phyloP scores from a whole-genome alignment of 306 rosid species.

The Begonia peltatifolia region DNA sequence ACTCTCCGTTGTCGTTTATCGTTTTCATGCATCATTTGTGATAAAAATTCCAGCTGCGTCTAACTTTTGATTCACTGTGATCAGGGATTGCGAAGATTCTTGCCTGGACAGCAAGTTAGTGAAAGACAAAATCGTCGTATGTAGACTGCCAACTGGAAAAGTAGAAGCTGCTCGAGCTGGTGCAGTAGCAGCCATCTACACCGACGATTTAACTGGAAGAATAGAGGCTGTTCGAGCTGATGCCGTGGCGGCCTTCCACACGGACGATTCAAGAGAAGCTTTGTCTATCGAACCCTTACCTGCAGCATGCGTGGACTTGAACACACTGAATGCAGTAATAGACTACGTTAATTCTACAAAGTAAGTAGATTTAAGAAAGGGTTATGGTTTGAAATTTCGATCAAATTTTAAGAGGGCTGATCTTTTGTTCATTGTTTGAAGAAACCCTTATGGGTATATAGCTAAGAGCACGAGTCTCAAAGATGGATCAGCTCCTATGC shows the following conservation, averaged over 20 bases:
- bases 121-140: background rate
- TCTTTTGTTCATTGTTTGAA: background rate
- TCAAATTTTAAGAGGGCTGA: background rate
- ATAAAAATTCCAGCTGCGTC: no score
- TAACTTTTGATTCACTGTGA: background rate
- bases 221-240: background rate
- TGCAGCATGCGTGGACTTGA: background rate
- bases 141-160: background rate
- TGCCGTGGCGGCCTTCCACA: no score
- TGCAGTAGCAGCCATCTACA: background rate
- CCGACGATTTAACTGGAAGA: background rate
- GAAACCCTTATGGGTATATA: slow-evolving; percentile 18
- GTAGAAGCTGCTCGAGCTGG: background rate
- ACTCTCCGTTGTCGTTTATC: no score
- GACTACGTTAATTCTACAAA: background rate
- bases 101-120: background rate
- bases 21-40: no score
- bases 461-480: slow-evolving; percentile 5
- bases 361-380: background rate
- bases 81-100: background rate
- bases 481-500: slow-evolving; percentile 11
- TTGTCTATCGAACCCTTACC: background rate
- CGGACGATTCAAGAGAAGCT: no score
- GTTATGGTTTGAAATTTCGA: no score
- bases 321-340: background rate